Conservation (phyloP, 2,329 filamentous ascomycete species). For the Dactylonectria macrodidyma region DNA sequence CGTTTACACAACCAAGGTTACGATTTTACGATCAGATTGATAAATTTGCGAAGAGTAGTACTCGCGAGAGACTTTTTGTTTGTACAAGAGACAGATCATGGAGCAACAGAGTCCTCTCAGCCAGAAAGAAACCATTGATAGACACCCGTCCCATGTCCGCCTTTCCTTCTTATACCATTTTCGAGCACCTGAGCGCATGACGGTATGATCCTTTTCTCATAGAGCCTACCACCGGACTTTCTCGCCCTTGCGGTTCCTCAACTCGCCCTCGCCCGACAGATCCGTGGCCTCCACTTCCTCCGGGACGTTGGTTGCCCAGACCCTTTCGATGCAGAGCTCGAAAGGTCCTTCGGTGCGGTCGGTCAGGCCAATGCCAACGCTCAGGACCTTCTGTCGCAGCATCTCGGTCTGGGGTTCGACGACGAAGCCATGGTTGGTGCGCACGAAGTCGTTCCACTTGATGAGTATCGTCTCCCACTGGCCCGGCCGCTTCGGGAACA, state of each 20-base stretch:
- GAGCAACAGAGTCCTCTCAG: slow-evolving; percentile 5
- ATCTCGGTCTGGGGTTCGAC: slow-evolving; percentile 95
- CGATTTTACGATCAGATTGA: too few relatives aligned
- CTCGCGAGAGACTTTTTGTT: too few relatives aligned
- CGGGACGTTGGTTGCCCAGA: slow-evolving; percentile 87
- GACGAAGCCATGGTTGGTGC: slow-evolving; percentile 93
- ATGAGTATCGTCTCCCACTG: slow-evolving; percentile 97
- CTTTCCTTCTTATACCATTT: slow-evolving; percentile 2
- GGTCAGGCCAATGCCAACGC: slow-evolving; percentile 88
- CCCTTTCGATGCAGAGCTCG: slow-evolving; percentile 85
- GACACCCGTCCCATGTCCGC: slow-evolving; percentile 19
- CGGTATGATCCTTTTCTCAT: not conserved
- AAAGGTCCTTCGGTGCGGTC: slow-evolving; percentile 92
- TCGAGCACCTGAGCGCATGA: slow-evolving; percentile 8
- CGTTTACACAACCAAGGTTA: too few relatives aligned
- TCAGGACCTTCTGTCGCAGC: slow-evolving; percentile 86
- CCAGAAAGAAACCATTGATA: slow-evolving; percentile 23
- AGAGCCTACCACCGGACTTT: slow-evolving; percentile 54
- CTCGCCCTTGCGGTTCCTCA: slow-evolving; percentile 57
- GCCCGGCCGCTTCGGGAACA: slow-evolving; percentile 84
- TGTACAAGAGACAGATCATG: not conserved
- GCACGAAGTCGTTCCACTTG: slow-evolving; percentile 92
- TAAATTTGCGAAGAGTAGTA: too few relatives aligned
- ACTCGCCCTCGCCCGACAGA: slow-evolving; percentile 43
- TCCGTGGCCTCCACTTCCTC: slow-evolving; percentile 36